Conservation (phyloP, 164 flowering plant species). For the Echeveria elegans region DNA sequence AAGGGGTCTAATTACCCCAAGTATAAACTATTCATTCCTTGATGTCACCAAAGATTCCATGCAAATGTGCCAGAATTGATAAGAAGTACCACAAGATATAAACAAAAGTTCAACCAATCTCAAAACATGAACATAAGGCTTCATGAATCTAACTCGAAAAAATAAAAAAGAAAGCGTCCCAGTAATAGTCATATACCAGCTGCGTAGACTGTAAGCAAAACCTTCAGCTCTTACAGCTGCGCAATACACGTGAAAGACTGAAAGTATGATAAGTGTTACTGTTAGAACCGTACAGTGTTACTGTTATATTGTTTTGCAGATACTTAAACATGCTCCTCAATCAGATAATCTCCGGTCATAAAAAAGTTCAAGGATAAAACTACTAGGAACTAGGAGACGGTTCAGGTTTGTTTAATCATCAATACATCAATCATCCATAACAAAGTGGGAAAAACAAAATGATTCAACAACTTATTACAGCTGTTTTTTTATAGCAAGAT, state of each 20-base stretch:
- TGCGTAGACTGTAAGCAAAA: background rate
- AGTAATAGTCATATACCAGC: background rate
- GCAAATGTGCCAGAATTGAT: background rate
- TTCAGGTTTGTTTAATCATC: background rate
- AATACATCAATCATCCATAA: background rate
- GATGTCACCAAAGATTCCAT: background rate
- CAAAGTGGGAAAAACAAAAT: background rate
- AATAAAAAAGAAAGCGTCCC: background rate
- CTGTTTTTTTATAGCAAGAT: background rate
- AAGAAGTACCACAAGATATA: background rate
- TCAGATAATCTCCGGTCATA: background rate
- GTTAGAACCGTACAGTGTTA: too few relatives aligned
- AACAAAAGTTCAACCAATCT: background rate
- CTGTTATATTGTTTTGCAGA: too few relatives aligned
- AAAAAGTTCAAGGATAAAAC: background rate
- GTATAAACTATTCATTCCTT: background rate
- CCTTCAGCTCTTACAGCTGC: background rate
- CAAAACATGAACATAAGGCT: background rate
- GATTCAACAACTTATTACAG: background rate
- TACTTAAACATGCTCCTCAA: background rate
- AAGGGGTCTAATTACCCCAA: background rate
- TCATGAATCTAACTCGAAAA: background rate
- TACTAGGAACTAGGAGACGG: background rate
- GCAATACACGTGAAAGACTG: too few relatives aligned
- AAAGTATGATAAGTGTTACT: too few relatives aligned